Evolutionary conservation across 1,139 yeast genomes (phyloP).

Genomic region (Pichia inconspicua): DNA sequence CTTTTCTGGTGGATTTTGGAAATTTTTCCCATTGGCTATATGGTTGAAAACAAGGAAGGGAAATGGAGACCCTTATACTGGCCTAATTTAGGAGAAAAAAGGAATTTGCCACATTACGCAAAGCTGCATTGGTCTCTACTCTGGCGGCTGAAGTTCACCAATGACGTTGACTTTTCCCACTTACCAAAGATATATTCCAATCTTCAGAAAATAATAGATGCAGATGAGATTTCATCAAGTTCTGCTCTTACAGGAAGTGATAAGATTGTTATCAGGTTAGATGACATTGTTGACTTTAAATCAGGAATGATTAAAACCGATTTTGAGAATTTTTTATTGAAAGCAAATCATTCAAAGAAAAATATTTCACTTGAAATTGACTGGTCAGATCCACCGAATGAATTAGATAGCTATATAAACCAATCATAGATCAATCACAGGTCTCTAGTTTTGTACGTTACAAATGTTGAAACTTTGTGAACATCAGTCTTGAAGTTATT

Average conservation of each 20-base stretch:
- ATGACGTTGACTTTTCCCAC: slow-evolving; percentile 40
- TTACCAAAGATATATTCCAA: slow-evolving; percentile 23
- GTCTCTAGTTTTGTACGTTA: slow-evolving; percentile 45
- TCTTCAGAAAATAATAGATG: slow-evolving; percentile 13
- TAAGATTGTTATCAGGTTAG: slow-evolving; percentile 1
- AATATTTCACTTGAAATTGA: slow-evolving; percentile 3
- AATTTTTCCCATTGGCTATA: slow-evolving; percentile 46
- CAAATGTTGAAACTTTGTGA: slow-evolving; percentile 70
- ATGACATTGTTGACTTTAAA: slow-evolving; percentile 7
- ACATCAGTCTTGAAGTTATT: slow-evolving; percentile 60
- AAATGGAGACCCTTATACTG: slow-evolving; percentile 40
- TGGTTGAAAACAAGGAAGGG: slow-evolving; percentile 38
- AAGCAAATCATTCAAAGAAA: neutral
- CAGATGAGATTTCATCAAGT: neutral
- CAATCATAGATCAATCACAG: slow-evolving; percentile 1
- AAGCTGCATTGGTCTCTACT: slow-evolving; percentile 55
- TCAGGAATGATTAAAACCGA: slow-evolving; percentile 5
- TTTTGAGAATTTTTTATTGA: neutral
- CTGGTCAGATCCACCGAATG: slow-evolving; percentile 14
- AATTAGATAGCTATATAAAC: slow-evolving; percentile 1
- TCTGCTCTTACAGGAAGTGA: neutral
- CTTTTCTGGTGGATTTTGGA: slow-evolving; percentile 58
- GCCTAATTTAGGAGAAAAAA: slow-evolving; percentile 48
- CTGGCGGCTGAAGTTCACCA: slow-evolving; percentile 42
- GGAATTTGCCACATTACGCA: slow-evolving; percentile 40